Conservation (phyloP, 164 flowering plant species). For the Vitis vinifera region ASM3070453v1 NC_081811.1:27440501-27441000, state of each 20-base stretch:
- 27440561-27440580: constrained; percentile 14
- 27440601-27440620: constrained; percentile 9
- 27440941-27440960: too few species aligned
- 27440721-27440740: constrained; percentile 64
- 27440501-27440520: background rate
- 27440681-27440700: constrained; percentile 51
- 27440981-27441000: constrained; percentile 73
- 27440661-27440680: constrained; percentile 46
- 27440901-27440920: background rate
- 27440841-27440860: background rate
- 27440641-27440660: constrained; percentile 49
- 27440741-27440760: background rate
- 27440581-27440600: constrained; percentile 16
- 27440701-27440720: constrained; percentile 57
- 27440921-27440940: too few species aligned
- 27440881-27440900: background rate
- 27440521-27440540: constrained; percentile 7
- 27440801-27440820: background rate
- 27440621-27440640: constrained; percentile 9
- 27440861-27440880: background rate
- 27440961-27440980: constrained; percentile 59
- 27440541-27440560: constrained; percentile 27
- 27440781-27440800: background rate
- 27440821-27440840: background rate
- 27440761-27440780: background rate